phyloP scores from a whole-genome alignment of 768 basidiomycete genomes.

The Ramaria sp. region DNA sequence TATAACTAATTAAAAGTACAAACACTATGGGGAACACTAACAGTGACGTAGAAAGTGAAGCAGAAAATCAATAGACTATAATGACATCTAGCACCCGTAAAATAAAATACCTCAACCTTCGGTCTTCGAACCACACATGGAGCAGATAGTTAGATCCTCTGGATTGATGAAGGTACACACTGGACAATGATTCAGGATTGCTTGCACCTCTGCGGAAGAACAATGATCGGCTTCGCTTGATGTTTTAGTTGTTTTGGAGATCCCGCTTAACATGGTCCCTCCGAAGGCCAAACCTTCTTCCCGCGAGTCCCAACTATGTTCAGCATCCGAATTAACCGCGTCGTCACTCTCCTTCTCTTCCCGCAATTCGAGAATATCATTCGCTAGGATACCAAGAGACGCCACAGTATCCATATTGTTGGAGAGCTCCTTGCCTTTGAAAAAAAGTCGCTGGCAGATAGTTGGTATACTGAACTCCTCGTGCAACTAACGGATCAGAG shows the following conservation, averaged over 20 bases:
- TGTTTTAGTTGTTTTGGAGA: constrained; percentile 19
- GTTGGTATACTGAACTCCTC: constrained; percentile 55
- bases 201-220: constrained; percentile 15
- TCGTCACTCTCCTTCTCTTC: constrained; percentile 54
- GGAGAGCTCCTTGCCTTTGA: constrained; percentile 48
- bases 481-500: constrained; percentile 37
- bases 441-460: constrained; percentile 64
- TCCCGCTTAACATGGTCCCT: constrained; percentile 55
- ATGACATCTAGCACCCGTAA: neutral
- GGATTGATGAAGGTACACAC: constrained; percentile 51
- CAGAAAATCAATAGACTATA: neutral
- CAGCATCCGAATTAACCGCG: constrained; percentile 36
- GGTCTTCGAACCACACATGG: constrained; percentile 4
- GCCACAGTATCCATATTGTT: constrained; percentile 43
- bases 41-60: neutral
- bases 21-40: neutral
- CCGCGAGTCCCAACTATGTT: constrained; percentile 30
- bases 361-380: constrained; percentile 56
- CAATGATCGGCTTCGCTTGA: constrained; percentile 7
- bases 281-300: constrained; percentile 61
- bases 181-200: constrained; percentile 33
- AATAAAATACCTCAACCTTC: neutral
- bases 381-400: constrained; percentile 44
- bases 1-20: constrained; percentile 3
- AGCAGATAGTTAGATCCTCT: constrained; percentile 20